These are phyloP conservation scores for Mycocentrospora acerina DNA, from an alignment of 2,329 filamentous ascomycete genomes.

Conservation along the genomic window DNA sequence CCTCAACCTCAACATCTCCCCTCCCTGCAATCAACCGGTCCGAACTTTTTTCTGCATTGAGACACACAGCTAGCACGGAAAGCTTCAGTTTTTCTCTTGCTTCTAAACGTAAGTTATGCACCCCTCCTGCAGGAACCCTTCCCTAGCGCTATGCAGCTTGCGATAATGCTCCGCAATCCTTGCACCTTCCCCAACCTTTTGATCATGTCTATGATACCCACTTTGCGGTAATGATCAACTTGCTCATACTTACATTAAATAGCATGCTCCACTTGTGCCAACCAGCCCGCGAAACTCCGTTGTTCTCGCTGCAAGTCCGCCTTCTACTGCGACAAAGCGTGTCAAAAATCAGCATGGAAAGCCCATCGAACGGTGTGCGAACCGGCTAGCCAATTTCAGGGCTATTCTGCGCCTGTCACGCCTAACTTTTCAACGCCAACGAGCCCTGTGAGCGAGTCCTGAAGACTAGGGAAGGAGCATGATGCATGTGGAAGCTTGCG, in stretches of 20 bases:
- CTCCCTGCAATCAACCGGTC: slow-evolving; percentile 25
- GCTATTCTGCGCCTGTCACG: slow-evolving; percentile 25
- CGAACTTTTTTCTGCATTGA: slow-evolving; percentile 24
- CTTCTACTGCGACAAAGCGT: slow-evolving; percentile 55
- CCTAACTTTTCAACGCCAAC: slow-evolving; percentile 31
- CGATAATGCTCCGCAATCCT: too few species aligned
- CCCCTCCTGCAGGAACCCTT: slow-evolving; percentile 27
- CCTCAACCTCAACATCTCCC: slow-evolving; percentile 17
- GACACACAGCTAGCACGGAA: slow-evolving; percentile 27
- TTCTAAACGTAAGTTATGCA: slow-evolving; percentile 31
- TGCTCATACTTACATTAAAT: slow-evolving; percentile 2
- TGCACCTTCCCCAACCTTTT: too few species aligned
- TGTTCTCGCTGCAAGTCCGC: slow-evolving; percentile 53
- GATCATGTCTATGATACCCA: slow-evolving; percentile 1
- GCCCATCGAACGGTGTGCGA: slow-evolving; percentile 51
- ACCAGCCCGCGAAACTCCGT: slow-evolving; percentile 24
- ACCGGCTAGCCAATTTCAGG: slow-evolving; percentile 23
- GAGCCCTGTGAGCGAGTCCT: slow-evolving; percentile 24
- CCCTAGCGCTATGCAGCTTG: slow-evolving; percentile 2
- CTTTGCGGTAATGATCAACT: too few species aligned
- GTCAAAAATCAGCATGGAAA: slow-evolving; percentile 56
- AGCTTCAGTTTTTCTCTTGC: slow-evolving; percentile 22
- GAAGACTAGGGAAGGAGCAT: neutral
- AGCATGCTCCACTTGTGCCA: slow-evolving; percentile 30
- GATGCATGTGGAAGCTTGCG: too few species aligned